Evolutionary conservation across 495 filamentous ascomycete species (phyloP).

Genomic region (Apodospora peruviana): DNA sequence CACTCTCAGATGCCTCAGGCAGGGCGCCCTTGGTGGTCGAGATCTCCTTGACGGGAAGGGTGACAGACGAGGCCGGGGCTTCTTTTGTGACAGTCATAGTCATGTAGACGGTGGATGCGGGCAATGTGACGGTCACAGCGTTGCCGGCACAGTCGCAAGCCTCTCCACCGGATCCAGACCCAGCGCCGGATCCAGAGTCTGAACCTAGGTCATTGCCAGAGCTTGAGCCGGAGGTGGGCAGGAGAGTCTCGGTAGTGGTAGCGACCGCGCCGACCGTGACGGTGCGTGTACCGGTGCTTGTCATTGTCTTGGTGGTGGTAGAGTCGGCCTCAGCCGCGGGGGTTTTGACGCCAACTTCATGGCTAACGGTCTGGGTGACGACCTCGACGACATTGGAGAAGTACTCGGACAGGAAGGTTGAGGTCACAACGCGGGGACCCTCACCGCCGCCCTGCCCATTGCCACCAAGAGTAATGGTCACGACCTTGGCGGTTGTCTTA

Average conservation of each 20-base stretch:
- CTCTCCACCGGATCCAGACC: conserved; percentile 5
- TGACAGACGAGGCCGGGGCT: conserved; percentile 5
- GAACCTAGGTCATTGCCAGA: conserved; percentile 13
- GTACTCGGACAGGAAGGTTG: conserved; percentile 33
- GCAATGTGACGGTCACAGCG: conserved; percentile 32
- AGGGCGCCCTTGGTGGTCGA: conserved; percentile 8
- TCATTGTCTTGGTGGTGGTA: conserved; percentile 29
- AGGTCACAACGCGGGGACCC: conserved; percentile 25
- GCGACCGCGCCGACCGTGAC: conserved; percentile 26
- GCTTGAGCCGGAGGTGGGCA: conserved; percentile 13
- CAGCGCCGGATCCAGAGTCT: conserved; percentile 12
- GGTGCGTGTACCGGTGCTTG: conserved; percentile 35
- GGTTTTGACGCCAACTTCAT: background rate
- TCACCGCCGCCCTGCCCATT: conserved; percentile 4
- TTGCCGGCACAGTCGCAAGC: conserved; percentile 21
- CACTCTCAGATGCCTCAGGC: conserved; percentile 13
- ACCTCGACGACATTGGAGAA: conserved; percentile 15
- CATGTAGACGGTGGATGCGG: conserved; percentile 37
- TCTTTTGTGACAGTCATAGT: conserved; percentile 22
- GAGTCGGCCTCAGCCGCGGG: conserved; percentile 17
- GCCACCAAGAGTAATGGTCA: conserved; percentile 36
- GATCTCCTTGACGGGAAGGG: conserved; percentile 6
- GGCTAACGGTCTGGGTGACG: conserved; percentile 15
- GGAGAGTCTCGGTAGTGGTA: conserved; percentile 4
- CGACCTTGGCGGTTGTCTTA: conserved; percentile 18